Conservation (phyloP, 2,329 filamentous ascomycete species). For the Ascosphaera apis region DNA sequence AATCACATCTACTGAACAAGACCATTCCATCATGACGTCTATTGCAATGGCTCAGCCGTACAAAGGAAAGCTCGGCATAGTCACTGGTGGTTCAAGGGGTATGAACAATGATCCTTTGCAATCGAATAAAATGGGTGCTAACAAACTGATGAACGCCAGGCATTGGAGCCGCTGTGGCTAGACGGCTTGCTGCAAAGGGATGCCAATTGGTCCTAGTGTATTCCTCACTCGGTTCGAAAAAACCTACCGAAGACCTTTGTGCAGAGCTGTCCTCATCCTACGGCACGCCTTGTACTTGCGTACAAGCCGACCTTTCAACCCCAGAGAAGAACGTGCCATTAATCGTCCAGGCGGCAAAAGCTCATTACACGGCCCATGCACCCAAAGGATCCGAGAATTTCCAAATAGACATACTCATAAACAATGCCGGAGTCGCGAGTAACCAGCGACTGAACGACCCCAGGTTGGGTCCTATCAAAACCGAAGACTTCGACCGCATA, state of each 20-base stretch:
- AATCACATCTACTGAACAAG: neutral
- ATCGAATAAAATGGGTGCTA: too few species aligned
- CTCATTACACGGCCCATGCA: conserved; percentile 27
- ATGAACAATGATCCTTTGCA: conserved; percentile 8
- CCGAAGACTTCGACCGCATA: conserved; percentile 43
- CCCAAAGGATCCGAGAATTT: conserved; percentile 21
- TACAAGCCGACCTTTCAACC: conserved; percentile 50
- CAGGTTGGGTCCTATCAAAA: conserved; percentile 35
- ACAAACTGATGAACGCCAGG: too few species aligned
- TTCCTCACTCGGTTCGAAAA: conserved; percentile 37
- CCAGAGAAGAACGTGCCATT: conserved; percentile 32
- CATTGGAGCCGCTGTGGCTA: conserved; percentile 47
- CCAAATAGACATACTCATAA: conserved; percentile 62
- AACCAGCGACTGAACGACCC: conserved; percentile 36
- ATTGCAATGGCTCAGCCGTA: conserved; percentile 10
- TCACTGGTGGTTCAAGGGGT: conserved; percentile 64
- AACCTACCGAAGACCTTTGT: conserved; percentile 31
- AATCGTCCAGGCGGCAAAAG: conserved; percentile 34
- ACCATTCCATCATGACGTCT: neutral
- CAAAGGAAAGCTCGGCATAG: conserved; percentile 56
- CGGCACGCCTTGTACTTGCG: conserved; percentile 33
- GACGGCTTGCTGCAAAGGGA: conserved; percentile 52
- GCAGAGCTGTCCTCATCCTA: conserved; percentile 31
- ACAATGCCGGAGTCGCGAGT: conserved; percentile 51
- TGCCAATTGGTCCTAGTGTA: conserved; percentile 47